Conservation (phyloP, 2,329 filamentous ascomycete species). For the Neofusicoccum parvum region DNA sequence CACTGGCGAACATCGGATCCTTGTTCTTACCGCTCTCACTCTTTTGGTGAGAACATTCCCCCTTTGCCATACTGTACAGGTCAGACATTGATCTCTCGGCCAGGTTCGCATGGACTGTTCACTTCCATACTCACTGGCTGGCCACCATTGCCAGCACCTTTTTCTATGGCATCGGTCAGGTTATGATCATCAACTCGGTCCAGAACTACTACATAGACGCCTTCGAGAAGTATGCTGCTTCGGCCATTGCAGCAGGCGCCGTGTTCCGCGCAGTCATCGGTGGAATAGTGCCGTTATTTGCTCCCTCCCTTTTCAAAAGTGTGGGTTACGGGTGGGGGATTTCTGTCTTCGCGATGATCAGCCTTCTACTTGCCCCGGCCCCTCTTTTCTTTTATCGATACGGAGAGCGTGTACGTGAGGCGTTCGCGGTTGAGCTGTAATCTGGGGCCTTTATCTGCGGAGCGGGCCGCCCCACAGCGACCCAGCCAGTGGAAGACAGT, state of each 20-base stretch:
- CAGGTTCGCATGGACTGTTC: constrained; percentile 47
- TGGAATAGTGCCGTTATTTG: constrained; percentile 50
- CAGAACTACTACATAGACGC: constrained; percentile 60
- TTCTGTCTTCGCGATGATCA: constrained; percentile 50
- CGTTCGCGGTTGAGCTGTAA: constrained; percentile 39
- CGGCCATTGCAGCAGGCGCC: constrained; percentile 53
- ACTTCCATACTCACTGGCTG: constrained; percentile 45
- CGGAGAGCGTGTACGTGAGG: constrained; percentile 50
- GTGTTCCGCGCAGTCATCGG: constrained; percentile 51
- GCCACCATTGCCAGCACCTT: constrained; percentile 46
- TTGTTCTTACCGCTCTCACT: constrained; percentile 47
- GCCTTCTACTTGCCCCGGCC: constrained; percentile 50
- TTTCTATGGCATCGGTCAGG: constrained; percentile 56
- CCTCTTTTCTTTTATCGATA: constrained; percentile 53
- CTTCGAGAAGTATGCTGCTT: constrained; percentile 54
- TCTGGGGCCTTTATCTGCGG: background rate
- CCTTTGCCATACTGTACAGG: no score
- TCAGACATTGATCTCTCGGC: background rate
- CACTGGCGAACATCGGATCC: constrained; percentile 49
- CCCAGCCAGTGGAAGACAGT: background rate
- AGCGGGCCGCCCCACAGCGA: background rate
- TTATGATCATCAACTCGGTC: constrained; percentile 55
- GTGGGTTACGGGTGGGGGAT: constrained; percentile 55
- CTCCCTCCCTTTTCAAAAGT: constrained; percentile 46
- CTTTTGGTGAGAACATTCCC: constrained; percentile 39